Evolutionary conservation across 305 asterid species (phyloP), one percentile per base, ranked within the genome.

Genomic region (Fraxinus paxiana): DNA sequence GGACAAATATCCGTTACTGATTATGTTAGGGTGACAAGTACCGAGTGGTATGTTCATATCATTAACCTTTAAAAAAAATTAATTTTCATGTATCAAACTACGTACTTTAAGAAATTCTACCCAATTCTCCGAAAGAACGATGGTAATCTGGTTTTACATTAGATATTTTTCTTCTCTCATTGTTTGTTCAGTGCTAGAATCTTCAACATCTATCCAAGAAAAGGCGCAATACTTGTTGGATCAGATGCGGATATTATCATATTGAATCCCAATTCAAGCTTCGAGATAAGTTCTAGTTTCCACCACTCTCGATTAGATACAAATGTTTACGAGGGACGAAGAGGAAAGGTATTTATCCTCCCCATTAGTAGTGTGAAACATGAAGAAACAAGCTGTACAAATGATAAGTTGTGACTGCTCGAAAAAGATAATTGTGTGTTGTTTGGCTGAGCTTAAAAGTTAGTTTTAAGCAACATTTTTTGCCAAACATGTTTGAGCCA

Each of bases 241-340:
- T 96, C 98, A 33, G 99, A 94, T 84, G 99, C 99, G 8, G 99
- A 96, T 80, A 86, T 96, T 80, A 96, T 96, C 84, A 88, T 96
- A 85, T 83, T 96, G 51, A 92, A 94, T 84, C 98, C 99, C 37
- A 93, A 96, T 84, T 81, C 98, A 8, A 93, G 92, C 85, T 96
- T 96, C 77, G 87, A 88, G 85, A 92, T 96, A 75, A 88, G 94
- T 86, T 86, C 98, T 26, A 89, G 83, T 34, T 85, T 91, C 74
- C 99, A 94, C 88, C 99, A 96, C 87, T 94, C 92, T 48, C 90
- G 91, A 83, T 77, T 94, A 28, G 98, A 94, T 81, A 94, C 98
- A 74, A 94, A 96, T 86, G 97, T 92, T 65, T 94, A 89, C 2
- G 99, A 96, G 87, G 98, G 98, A 78, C 86, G 93, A 86, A 83